Conservation (phyloP, 345 rosid species). For the Murraya paniculata region DNA sequence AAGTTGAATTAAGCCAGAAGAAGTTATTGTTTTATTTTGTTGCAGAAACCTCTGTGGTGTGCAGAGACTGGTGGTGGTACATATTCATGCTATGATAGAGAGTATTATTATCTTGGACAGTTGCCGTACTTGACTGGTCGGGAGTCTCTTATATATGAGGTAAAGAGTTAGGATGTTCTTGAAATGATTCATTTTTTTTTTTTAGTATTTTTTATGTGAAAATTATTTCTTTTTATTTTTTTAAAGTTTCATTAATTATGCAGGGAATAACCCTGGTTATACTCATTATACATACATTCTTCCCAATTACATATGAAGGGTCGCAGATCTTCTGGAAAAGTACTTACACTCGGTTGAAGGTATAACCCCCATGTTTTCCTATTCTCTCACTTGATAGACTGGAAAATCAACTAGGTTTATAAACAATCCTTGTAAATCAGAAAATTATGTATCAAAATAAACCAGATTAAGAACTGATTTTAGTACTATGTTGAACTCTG, state of each 20-base stretch:
- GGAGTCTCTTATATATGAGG: slow-evolving; percentile 84
- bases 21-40: background rate
- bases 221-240: background rate
- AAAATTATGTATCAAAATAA: too few species aligned
- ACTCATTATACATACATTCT: slow-evolving; percentile 60
- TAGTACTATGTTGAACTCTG: background rate
- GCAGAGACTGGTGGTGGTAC: slow-evolving; percentile 28
- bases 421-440: too few species aligned
- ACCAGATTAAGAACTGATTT: background rate
- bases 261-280: slow-evolving; percentile 62
- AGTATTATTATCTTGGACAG: slow-evolving; percentile 78
- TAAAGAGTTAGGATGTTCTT: slow-evolving; percentile 19
- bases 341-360: slow-evolving; percentile 65
- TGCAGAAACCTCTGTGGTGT: slow-evolving; percentile 96
- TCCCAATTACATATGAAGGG: slow-evolving; percentile 81
- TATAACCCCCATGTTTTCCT: slow-evolving; percentile 19
- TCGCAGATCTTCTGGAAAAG: slow-evolving; percentile 53
- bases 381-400: background rate
- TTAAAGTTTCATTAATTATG: slow-evolving; percentile 16
- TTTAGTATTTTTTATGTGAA: background rate
- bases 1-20: background rate
- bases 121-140: slow-evolving; percentile 73
- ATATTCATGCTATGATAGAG: slow-evolving; percentile 68
- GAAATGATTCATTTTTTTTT: background rate
- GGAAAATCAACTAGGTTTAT: background rate